These are phyloP conservation scores for Cordyceps javanica DNA, from an alignment of 2,329 filamentous ascomycete species.

Conservation along the genomic window DNA sequence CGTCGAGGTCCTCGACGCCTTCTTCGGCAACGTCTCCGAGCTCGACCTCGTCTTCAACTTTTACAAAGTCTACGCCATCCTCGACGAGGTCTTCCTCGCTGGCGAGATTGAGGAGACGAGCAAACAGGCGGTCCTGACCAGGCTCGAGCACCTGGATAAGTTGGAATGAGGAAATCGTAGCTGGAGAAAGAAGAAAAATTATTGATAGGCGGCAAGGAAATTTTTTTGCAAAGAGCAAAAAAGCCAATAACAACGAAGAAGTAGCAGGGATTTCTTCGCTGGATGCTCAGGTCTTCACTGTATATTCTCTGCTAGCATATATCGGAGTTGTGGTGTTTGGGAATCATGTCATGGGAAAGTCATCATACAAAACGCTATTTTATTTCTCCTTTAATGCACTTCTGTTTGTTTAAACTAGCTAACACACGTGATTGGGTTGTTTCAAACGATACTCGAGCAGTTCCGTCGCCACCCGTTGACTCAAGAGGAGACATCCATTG, in stretches of 20 bases:
- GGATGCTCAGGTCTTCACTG: not conserved
- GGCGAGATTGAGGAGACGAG: conserved; percentile 98
- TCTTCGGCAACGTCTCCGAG: conserved; percentile 99
- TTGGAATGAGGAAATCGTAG: conserved; percentile 58
- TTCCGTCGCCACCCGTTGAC: not conserved
- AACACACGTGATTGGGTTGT: not conserved
- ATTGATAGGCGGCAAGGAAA: not conserved
- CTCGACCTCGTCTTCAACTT: conserved; percentile 83
- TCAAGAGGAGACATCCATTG: not conserved
- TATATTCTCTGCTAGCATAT: conserved; percentile 9
- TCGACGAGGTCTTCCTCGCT: conserved; percentile 95
- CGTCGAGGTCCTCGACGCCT: conserved; percentile 95
- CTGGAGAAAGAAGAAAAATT: not conserved
- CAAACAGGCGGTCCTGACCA: conserved; percentile 92
- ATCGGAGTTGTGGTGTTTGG: conserved; percentile 5
- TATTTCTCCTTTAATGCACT: not conserved
- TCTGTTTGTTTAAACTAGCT: not conserved
- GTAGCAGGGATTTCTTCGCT: not conserved
- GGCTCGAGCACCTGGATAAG: conserved; percentile 93
- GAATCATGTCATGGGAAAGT: not conserved
- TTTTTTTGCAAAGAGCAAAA: not conserved
- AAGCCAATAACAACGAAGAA: not conserved
- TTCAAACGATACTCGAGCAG: not conserved
- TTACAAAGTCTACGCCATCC: conserved; percentile 90
- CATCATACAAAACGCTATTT: not conserved